Evolutionary conservation across 345 rosid genomes (phyloP), one percentile per base, ranked within the genome.

Genomic region (Draba incana): DNA sequence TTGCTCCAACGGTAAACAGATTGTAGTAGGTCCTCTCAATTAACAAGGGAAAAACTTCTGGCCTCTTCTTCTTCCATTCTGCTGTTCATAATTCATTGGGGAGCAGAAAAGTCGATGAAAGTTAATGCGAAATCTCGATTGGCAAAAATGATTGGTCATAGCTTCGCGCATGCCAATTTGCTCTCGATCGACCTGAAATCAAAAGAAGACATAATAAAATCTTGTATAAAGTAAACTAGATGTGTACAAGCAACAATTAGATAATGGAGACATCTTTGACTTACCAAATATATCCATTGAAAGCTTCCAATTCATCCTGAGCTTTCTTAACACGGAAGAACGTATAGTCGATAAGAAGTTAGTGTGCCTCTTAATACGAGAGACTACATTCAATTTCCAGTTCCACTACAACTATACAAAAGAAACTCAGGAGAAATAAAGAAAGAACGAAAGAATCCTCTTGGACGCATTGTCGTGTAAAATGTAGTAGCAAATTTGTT

Each of bases 391-490:
- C 64, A 33, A 14, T 61, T 37, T 45, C 69, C 35, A 52, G 12
- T 47, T 69, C 57, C 70, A 42, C 62, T 59, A 45, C 68, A 74
- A 48, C 71, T 70, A 44, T 66, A 74, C 47, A 80, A 63, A 57
- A 46, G 14, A 64, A 64, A 7, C 13, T 56, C 35, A 53, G 60
- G 57, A 61, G 55, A 72, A 69, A 58, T 38, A 52, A 13, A 15
- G n/a, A 79, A 74, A 53, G 31, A 33, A 33, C 37, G 2, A 33
- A 33, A 43, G 46, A 79, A 72, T 66, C 64, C 63, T 53, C n/a
- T 47, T 27, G 57, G 59, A 56, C 64, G 56, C 61, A 43, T 20
- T 47, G 56, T 46, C 57, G 69, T 75, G 69, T 60, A 53, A 28
- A 46, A 20, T 20, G 20, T 20, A 3, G 16, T 59, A 59, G 53